phyloP scores from a whole-genome alignment of 352 stramenopile genomes.

The Pythium catenulatum region DNA sequence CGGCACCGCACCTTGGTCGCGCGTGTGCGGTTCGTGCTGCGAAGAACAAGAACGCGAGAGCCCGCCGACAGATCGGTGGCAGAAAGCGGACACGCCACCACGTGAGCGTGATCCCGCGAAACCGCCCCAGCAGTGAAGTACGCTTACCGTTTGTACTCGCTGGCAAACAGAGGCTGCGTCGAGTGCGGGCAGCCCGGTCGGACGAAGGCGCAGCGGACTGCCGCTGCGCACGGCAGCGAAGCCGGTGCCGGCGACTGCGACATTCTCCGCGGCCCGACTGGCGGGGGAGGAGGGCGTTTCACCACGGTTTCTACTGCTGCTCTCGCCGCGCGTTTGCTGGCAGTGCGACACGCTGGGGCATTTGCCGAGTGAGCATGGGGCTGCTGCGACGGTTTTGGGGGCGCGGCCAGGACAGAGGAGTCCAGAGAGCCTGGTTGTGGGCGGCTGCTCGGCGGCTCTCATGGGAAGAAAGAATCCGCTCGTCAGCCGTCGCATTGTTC shows the following conservation, averaged over 20 bases:
- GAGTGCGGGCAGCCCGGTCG: slow-evolving; percentile 35
- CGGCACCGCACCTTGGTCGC: slow-evolving; percentile 63
- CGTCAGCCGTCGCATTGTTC: not conserved
- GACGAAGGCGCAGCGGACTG: not conserved
- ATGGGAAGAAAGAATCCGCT: not conserved
- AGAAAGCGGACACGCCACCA: not conserved
- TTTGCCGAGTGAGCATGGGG: not conserved
- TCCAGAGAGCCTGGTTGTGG: not conserved
- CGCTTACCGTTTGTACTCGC: slow-evolving; percentile 50
- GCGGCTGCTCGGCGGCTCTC: not conserved
- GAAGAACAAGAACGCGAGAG: not conserved
- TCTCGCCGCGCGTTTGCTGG: not conserved
- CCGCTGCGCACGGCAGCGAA: not conserved
- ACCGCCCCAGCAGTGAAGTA: too few relatives aligned
- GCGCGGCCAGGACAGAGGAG: too few relatives aligned
- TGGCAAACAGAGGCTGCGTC: slow-evolving; percentile 27
- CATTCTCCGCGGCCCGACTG: not conserved
- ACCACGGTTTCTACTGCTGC: not conserved
- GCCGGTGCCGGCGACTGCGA: too few relatives aligned
- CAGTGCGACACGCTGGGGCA: not conserved
- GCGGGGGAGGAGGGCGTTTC: too few relatives aligned
- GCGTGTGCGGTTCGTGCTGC: slow-evolving; percentile 63
- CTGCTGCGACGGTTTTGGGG: too few relatives aligned
- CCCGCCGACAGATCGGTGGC: too few relatives aligned
- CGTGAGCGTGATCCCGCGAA: too few relatives aligned